A percentile compares a stretch with the other conserved stretches of the same genome.
phyloP scores from a whole-genome alignment of 148 eudicot genomes.

The Heliosperma pusillum region DNA sequence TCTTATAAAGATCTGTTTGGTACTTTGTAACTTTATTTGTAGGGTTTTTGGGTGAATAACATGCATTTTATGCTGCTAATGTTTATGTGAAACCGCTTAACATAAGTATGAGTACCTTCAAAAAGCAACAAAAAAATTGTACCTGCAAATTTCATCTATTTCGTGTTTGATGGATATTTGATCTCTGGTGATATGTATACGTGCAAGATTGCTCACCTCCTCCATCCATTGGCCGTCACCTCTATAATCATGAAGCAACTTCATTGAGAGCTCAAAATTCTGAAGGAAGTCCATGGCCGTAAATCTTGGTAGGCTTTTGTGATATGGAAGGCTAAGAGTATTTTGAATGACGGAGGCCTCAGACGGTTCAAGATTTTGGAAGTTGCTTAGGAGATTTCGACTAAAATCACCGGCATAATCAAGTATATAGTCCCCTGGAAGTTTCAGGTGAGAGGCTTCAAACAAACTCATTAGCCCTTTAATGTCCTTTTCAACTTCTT shows the following conservation, averaged over 20 bases:
- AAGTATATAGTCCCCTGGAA: slow-evolving; percentile 49
- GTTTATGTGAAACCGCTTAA: too few species aligned
- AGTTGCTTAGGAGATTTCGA: neutral
- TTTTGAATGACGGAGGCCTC: slow-evolving; percentile 9
- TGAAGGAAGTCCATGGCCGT: slow-evolving; percentile 17
- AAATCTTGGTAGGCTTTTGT: slow-evolving; percentile 39
- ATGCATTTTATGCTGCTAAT: too few species aligned
- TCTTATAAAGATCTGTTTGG: too few species aligned
- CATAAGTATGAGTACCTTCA: too few species aligned
- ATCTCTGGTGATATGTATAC: slow-evolving; percentile 9
- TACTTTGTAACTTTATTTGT: too few species aligned
- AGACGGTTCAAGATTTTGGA: neutral
- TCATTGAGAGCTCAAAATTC: slow-evolving; percentile 9
- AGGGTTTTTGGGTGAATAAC: too few species aligned
- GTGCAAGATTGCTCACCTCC: slow-evolving; percentile 33
- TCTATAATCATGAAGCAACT: slow-evolving; percentile 9
- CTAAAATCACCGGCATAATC: slow-evolving; percentile 34
- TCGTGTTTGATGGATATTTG: slow-evolving; percentile 9
- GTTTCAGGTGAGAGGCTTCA: slow-evolving; percentile 57
- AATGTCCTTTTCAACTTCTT: slow-evolving; percentile 29
- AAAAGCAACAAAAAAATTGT: too few species aligned
- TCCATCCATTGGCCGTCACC: slow-evolving; percentile 22
- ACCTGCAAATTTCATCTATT: slow-evolving; percentile 19
- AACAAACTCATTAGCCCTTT: slow-evolving; percentile 46
- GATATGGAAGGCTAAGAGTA: slow-evolving; percentile 24